Evolutionary conservation across 176 grass and related monocot species (phyloP).

Genomic region (Musa acuminata): DNA sequence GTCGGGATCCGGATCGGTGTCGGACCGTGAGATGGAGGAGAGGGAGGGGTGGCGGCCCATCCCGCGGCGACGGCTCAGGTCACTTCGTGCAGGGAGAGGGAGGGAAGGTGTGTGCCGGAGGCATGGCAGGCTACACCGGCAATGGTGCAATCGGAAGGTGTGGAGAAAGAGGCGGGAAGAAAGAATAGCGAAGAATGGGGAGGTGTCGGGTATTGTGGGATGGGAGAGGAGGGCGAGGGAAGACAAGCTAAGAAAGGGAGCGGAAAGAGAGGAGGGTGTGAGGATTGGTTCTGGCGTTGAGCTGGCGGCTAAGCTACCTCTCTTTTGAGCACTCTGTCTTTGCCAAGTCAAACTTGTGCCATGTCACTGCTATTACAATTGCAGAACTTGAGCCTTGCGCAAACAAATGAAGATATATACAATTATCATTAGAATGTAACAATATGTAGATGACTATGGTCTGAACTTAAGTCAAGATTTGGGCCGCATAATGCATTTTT

Average conservation of each 20-base stretch:
- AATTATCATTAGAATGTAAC: too few relatives aligned
- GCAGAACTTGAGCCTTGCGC: too few relatives aligned
- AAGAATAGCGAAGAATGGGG: not conserved
- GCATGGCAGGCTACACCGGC: not conserved
- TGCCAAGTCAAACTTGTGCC: not conserved
- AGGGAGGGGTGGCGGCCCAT: not conserved
- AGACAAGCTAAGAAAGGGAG: not conserved
- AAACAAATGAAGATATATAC: too few relatives aligned
- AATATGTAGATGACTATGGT: too few relatives aligned
- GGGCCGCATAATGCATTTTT: too few relatives aligned
- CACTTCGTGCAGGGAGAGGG: not conserved
- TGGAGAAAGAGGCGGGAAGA: not conserved
- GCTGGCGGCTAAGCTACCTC: not conserved
- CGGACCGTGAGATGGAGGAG: not conserved
- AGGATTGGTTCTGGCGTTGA: not conserved
- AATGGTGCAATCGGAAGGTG: not conserved
- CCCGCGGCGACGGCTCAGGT: not conserved
- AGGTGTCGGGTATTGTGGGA: not conserved
- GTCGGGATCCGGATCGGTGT: constrained; percentile 6
- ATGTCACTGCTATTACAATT: not conserved
- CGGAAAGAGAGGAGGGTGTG: not conserved
- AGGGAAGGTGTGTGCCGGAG: not conserved
- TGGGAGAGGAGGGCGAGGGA: too few relatives aligned
- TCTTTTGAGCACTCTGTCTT: not conserved
- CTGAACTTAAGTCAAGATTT: too few relatives aligned